Evolutionary conservation across 192 early-diverging fungal genomes (phyloP).

Genomic region (Diversispora eburnea): DNA sequence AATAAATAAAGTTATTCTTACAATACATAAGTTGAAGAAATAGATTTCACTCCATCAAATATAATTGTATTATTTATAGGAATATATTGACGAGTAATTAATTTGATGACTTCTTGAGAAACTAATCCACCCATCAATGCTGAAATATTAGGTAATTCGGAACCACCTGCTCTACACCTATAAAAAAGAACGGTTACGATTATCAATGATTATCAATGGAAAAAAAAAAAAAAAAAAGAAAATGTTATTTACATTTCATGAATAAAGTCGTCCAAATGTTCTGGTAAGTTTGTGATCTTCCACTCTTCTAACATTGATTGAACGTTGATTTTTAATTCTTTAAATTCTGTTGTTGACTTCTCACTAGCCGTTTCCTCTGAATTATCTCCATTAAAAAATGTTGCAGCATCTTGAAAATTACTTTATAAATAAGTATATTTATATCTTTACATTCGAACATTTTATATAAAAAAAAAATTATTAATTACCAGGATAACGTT

Average conservation of each 20-base stretch:
- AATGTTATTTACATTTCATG: constrained; percentile 60
- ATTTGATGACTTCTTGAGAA: constrained; percentile 92
- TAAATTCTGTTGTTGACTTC: constrained; percentile 14
- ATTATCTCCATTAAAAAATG: constrained; percentile 34
- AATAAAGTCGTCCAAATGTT: constrained; percentile 54
- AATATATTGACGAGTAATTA: constrained; percentile 93
- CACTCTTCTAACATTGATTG: constrained; percentile 40
- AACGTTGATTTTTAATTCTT: constrained; percentile 45
- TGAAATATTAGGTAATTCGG: constrained; percentile 80
- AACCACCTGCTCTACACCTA: constrained; percentile 62
- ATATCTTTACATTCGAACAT: neutral
- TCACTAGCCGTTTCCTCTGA: constrained; percentile 49
- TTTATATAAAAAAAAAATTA: neutral
- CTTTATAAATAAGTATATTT: neutral
- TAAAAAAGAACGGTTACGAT: constrained; percentile 4
- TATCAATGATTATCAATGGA: neutral
- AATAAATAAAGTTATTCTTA: constrained; percentile 23
- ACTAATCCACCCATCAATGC: constrained; percentile 85
- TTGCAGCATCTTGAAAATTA: constrained; percentile 15
- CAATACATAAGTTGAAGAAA: constrained; percentile 41
- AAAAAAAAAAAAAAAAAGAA: constrained; percentile 2
- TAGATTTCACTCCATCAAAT: constrained; percentile 75
- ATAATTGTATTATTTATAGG: constrained; percentile 84
- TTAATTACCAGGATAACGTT: constrained; percentile 61
- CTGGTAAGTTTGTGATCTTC: constrained; percentile 32